Evolutionary conservation across 169 alveolate species (phyloP).

Genomic region (Cryptosporidium sp.): DNA sequence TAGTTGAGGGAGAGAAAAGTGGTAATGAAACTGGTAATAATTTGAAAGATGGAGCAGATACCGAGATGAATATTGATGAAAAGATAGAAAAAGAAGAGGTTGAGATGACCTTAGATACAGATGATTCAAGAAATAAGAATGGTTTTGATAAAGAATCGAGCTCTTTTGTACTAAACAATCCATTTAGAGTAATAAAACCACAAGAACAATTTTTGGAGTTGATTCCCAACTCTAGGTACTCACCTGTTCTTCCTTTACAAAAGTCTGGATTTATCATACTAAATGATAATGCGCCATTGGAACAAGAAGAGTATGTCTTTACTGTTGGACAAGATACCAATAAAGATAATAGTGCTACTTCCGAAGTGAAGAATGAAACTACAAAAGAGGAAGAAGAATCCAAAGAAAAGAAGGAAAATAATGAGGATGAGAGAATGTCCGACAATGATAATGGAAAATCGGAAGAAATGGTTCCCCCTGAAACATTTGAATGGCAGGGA

Average conservation of each 20-base stretch:
- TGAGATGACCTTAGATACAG: constrained; percentile 72
- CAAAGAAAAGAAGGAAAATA: background rate
- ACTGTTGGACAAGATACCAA: background rate
- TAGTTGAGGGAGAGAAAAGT: constrained; percentile 13
- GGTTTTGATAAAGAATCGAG: constrained; percentile 8
- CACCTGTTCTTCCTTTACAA: constrained; percentile 89
- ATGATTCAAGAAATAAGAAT: constrained; percentile 75
- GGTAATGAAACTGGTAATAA: constrained; percentile 80
- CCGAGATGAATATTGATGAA: constrained; percentile 71
- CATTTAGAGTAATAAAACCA: constrained; percentile 91
- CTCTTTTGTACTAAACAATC: constrained; percentile 84
- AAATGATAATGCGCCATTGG: constrained; percentile 82
- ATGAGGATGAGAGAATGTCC: background rate
- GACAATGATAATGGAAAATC: background rate
- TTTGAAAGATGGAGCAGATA: constrained; percentile 68
- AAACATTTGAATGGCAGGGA: constrained; percentile 73
- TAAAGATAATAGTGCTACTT: background rate
- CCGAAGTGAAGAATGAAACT: constrained; percentile 10
- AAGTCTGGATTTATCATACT: constrained; percentile 88
- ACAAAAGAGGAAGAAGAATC: background rate
- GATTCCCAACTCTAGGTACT: constrained; percentile 84
- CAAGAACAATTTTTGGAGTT: constrained; percentile 87
- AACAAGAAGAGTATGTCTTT: constrained; percentile 67
- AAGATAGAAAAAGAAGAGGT: constrained; percentile 77
- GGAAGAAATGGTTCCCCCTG: constrained; percentile 54